Evolutionary conservation across 257 asterid species (phyloP), one percentile per base, ranked within the genome.

Genomic region (Apocynum venetum): DNA sequence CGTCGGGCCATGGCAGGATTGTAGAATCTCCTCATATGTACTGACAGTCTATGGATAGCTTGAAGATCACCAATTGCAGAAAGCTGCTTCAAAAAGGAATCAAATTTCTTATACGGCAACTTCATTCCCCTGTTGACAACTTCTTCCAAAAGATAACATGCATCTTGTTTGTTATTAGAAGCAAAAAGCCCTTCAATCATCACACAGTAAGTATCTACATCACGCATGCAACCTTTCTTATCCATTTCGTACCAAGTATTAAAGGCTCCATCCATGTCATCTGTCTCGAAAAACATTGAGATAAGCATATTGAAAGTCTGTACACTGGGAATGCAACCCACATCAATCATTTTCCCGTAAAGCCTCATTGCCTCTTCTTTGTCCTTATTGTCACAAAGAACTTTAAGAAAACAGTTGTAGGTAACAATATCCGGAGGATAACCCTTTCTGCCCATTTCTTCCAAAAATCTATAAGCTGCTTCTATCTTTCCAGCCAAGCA

Each of bases 1-100:
- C 97, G 97, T 0, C 99, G 91, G 19, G 97, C 98, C 97, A 95
- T 91, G 6, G 97, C 94, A 76, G 98, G 97, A 81, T 93, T 93
- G 78, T 91, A 93, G 83, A 90, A 91, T 59, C 76, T 90, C 78
- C 93, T 88, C 98, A 93, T 95, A 72, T 95, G 94, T 76, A 90
- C 99, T 2, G 99, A 95, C 6, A 95, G 85, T 78, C 82, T 90
- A 52, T 93, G 91, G 51, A 95, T 95, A 12, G 91, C 80, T 64
- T 78, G 85, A 41, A 95, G 93, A 86, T 95, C 90, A 57, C 99
- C 99, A 71, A 80, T 61, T 0, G 80, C 88, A 36, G 99, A 95
- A 31, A 95, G 98, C 80, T 84, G 84, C 89, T 66, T 79, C 87
- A 91, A 76, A 69, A 95, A 89, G 1, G 86, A 65, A 75, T 95